Percentiles rank a stretch among this genome's conserved stretches.
Evolutionary conservation across 257 asterid genomes (phyloP).

Genomic region (Coffea canephora): DNA sequence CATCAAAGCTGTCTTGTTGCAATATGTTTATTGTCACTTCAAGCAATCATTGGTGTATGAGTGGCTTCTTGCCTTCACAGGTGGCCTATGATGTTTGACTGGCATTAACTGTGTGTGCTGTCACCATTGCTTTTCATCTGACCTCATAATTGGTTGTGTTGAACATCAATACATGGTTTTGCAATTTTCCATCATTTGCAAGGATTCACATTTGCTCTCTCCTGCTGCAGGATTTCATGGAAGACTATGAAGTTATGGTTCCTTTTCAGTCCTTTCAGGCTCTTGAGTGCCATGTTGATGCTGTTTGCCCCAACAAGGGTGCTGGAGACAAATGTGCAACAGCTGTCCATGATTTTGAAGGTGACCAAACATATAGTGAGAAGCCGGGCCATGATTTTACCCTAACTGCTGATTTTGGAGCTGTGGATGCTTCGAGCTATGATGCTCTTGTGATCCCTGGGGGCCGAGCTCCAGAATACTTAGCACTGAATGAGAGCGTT

Average conservation of each 20-base stretch:
- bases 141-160: background rate
- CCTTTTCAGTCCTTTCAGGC: conserved; percentile 93
- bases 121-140: background rate
- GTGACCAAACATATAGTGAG: conserved; percentile 96
- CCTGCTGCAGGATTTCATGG: conserved; percentile 80
- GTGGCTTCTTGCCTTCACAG: background rate
- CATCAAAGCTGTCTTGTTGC: background rate
- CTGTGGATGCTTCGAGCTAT: conserved; percentile 58
- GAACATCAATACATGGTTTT: background rate
- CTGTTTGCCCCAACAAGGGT: conserved; percentile 74
- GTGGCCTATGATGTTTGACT: background rate
- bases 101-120: background rate
- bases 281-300: conserved; percentile 85
- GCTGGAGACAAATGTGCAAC: conserved; percentile 78
- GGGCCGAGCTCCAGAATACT: conserved; percentile 94
- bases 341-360: conserved; percentile 96
- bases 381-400: conserved; percentile 93
- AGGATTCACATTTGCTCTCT: conserved; percentile 9
- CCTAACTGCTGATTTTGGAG: conserved; percentile 59
- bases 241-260: conserved; percentile 90
- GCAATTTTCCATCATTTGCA: conserved; percentile 3
- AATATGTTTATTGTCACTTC: background rate
- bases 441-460: conserved; percentile 96
- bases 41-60: background rate
- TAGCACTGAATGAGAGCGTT: conserved; percentile 72